A percentile compares a stretch with the other conserved stretches of the same genome.
Evolutionary conservation across 768 basidiomycete species (phyloP).

Genomic region (Mrakia frigida): DNA sequence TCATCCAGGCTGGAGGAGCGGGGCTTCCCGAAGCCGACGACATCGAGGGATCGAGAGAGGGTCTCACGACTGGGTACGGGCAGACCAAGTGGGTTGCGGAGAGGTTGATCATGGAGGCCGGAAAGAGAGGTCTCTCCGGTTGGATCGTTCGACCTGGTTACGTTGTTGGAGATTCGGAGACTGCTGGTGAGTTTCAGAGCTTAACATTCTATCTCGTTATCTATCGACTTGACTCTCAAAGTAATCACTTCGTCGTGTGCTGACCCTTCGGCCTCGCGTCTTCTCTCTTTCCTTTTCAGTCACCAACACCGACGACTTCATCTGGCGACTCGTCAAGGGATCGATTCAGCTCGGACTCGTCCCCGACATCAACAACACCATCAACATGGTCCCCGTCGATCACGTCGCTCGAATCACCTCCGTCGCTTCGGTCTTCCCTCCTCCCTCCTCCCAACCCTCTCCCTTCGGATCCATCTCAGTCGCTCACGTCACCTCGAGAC

Average conservation of each 20-base stretch:
- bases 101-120: slow-evolving; percentile 86
- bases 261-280: neutral
- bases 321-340: slow-evolving; percentile 98
- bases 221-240: too few species aligned
- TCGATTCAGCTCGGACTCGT: slow-evolving; percentile 93
- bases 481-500: slow-evolving; percentile 73
- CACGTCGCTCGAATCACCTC: slow-evolving; percentile 81
- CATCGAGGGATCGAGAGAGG: slow-evolving; percentile 70
- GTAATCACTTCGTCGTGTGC: too few species aligned
- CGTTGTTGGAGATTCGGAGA: slow-evolving; percentile 83
- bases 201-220: too few species aligned
- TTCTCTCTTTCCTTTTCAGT: slow-evolving; percentile 50
- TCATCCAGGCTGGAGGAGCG: slow-evolving; percentile 47
- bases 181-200: slow-evolving; percentile 72
- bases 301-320: slow-evolving; percentile 97
- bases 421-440: slow-evolving; percentile 57
- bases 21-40: slow-evolving; percentile 85
- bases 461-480: slow-evolving; percentile 38
- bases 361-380: slow-evolving; percentile 94
- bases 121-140: slow-evolving; percentile 72
- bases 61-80: slow-evolving; percentile 86
- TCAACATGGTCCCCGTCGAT: slow-evolving; percentile 98
- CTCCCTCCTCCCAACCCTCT: slow-evolving; percentile 46
- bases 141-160: slow-evolving; percentile 91
- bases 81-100: slow-evolving; percentile 99